Conservation (phyloP, 805 yeast species). For the Candida broadrunensis region DNA sequence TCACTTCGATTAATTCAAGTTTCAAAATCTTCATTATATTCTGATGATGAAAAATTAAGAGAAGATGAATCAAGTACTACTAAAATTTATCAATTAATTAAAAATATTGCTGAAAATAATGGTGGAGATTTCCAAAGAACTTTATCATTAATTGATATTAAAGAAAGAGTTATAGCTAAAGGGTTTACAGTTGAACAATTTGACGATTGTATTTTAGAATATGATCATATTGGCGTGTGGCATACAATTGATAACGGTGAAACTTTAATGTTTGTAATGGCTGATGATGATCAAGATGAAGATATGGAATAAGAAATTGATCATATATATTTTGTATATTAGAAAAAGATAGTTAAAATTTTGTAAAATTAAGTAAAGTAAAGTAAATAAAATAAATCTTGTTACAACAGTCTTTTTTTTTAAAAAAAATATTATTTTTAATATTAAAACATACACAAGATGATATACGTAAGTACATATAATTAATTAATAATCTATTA, state of each 20-base stretch:
- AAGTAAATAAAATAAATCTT: too few species aligned
- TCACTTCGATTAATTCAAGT: conserved; percentile 84
- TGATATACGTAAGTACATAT: too few species aligned
- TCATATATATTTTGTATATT: too few species aligned
- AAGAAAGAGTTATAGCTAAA: conserved; percentile 66
- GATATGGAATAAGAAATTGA: conserved; percentile 19
- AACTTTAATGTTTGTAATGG: conserved; percentile 49
- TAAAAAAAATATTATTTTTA: too few species aligned
- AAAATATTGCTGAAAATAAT: conserved; percentile 48
- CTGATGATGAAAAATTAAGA: conserved; percentile 44
- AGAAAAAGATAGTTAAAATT: too few species aligned
- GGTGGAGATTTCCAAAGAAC: conserved; percentile 24
- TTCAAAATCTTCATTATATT: conserved; percentile 77
- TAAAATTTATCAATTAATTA: conserved; percentile 68
- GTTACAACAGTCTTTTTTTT: too few species aligned
- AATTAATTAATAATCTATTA: too few species aligned
- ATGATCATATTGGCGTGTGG: conserved; percentile 72
- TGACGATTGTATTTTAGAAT: conserved; percentile 71
- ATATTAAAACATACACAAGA: too few species aligned
- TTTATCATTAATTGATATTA: conserved; percentile 47
- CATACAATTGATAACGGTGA: conserved; percentile 70
- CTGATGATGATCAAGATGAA: conserved; percentile 25
- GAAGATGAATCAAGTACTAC: conserved; percentile 69
- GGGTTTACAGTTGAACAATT: conserved; percentile 84
- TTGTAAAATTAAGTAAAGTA: too few species aligned